Conservation (phyloP, 371 early-diverging fungal genomes). For the Mortierella sp. region DNA sequence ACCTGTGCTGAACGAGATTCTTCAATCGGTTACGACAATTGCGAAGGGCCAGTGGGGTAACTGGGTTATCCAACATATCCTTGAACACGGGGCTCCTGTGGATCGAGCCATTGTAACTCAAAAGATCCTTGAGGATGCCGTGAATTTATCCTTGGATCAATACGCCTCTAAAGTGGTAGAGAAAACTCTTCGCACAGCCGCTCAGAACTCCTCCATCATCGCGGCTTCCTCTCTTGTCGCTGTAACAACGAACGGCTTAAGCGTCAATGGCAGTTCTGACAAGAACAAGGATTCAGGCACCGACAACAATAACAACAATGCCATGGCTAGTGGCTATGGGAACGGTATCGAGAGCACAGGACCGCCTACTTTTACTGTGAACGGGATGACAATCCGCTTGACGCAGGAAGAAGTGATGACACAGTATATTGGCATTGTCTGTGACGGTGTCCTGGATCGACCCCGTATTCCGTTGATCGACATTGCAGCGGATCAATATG, state of each 20-base stretch:
- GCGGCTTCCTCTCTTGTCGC: neutral
- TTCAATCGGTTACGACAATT: slow-evolving; percentile 66
- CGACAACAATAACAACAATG: neutral
- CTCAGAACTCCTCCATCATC: slow-evolving; percentile 6
- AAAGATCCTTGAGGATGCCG: slow-evolving; percentile 62
- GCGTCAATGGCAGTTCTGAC: neutral
- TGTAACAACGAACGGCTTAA: neutral
- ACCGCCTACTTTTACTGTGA: slow-evolving; percentile 22
- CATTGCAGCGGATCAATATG: slow-evolving; percentile 77
- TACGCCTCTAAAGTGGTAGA: slow-evolving; percentile 85
- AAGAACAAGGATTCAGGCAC: no score
- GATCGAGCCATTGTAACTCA: slow-evolving; percentile 62
- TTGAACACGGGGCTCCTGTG: slow-evolving; percentile 70
- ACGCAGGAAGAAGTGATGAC: slow-evolving; percentile 48
- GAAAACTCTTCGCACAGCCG: slow-evolving; percentile 74
- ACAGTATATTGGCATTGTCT: slow-evolving; percentile 47
- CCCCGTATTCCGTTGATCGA: slow-evolving; percentile 64
- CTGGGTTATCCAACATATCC: slow-evolving; percentile 82
- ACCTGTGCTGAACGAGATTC: slow-evolving; percentile 69
- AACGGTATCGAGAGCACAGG: neutral
- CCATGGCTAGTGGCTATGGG: neutral
- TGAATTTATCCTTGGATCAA: slow-evolving; percentile 72
- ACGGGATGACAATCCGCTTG: slow-evolving; percentile 22
- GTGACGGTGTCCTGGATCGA: slow-evolving; percentile 40
- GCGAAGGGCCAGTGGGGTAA: slow-evolving; percentile 84